Base-by-base conservation (phyloP, 805 yeast species). In the Metschnikowia orientalis region DNA sequence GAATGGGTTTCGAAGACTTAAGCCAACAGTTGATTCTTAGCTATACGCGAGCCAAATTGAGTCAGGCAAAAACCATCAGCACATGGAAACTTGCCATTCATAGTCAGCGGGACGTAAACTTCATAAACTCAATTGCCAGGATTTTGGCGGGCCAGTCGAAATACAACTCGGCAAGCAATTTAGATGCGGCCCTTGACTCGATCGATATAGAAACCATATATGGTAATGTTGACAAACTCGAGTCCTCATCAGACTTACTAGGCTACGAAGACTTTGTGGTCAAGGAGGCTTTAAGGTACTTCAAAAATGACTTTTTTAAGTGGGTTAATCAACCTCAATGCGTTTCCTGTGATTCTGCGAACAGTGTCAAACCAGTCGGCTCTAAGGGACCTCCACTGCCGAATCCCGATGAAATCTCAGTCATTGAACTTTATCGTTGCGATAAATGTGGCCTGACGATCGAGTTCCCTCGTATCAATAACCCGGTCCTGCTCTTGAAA, bases 271-370 rank as follows among this genome's bases (percentile, higher is more conserved):
- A 66, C 41, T 47, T 42, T 13, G 34, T 66, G 11, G 69, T 65
- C 7, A 37, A 45, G 19, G 65, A 58, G 34, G 38, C 57, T 3
- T 49, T 66, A 11, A 42, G 44, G 13, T 66, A 63, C 44, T 90
- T 81, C 62, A 87, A 86, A 46, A 64, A 77, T 23, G 80, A 75
- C 24, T 88, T 85, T 61, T 90, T 90, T 61, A 63, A 59, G 17
- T 90, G 97, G 97, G 79, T 85, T 6, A 81, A 82, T 47, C 69
- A 69, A 22, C 87, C 92, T 0, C 53, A 63, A 8, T 85, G 95
- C 45, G 51, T 61, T 0, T 31, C 32, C 0, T 83, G 95, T 53
- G 67, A 63, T 0, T 57, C 57, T 14, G 51, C 51, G 6, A 63
- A 63, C 12, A 63, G 70, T 18, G 65, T 79, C 2, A 34, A 38